A percentile compares a stretch with the other conserved stretches of the same genome.
phyloP scores from a whole-genome alignment of 2,329 filamentous ascomycete genomes.

The Aspergillus sergii region DNA sequence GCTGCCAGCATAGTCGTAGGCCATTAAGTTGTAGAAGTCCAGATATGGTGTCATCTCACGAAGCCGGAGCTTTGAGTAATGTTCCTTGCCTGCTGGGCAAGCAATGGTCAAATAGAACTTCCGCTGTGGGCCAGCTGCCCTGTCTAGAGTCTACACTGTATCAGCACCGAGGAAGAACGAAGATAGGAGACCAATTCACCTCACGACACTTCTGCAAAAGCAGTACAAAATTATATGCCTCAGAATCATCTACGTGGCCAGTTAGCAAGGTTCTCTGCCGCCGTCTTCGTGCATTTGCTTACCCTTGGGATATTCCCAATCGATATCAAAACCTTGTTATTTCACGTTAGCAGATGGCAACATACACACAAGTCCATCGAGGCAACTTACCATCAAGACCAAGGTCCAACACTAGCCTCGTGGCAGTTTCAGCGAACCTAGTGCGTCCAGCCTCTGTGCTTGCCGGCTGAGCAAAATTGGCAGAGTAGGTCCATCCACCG shows the following conservation, averaged over 20 bases:
- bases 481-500: constrained; percentile 77
- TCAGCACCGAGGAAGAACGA: constrained; percentile 10
- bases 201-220: constrained; percentile 47
- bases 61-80: constrained; percentile 47
- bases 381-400: constrained; percentile 63
- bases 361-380: neutral
- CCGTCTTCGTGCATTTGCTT: constrained; percentile 1
- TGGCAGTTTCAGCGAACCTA: constrained; percentile 70
- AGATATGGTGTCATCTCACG: constrained; percentile 50
- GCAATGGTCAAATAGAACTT: constrained; percentile 54
- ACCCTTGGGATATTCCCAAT: constrained; percentile 52
- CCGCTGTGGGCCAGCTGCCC: constrained; percentile 41
- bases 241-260: constrained; percentile 36
- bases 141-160: constrained; percentile 35
- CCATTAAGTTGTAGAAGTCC: constrained; percentile 68
- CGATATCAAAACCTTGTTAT: constrained; percentile 45
- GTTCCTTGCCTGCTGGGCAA: constrained; percentile 48
- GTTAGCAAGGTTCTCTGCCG: constrained; percentile 14
- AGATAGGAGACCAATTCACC: constrained; percentile 25
- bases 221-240: constrained; percentile 47
- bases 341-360: neutral
- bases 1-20: constrained; percentile 81
- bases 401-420: constrained; percentile 74
- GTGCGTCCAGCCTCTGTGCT: constrained; percentile 63
- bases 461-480: constrained; percentile 74